Conservation (phyloP, 2,329 filamentous ascomycete species). For the Calonectria leucothoes region DNA sequence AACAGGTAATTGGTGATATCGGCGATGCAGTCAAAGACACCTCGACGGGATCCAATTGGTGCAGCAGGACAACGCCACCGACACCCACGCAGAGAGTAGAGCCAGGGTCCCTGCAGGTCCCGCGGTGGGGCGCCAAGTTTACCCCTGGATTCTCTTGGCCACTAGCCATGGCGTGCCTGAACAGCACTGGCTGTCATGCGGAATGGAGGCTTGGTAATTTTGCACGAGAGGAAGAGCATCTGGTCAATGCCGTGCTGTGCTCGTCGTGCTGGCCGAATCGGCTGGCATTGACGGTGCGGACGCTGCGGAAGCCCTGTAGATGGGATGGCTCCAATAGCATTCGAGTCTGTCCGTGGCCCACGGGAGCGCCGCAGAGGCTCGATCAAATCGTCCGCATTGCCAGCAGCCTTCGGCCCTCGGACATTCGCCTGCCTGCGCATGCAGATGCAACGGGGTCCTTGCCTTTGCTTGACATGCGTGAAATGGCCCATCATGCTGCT, state of each 20-base stretch:
- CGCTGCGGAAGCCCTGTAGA: background rate
- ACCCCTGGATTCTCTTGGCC: constrained; percentile 12
- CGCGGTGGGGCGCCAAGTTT: constrained; percentile 7
- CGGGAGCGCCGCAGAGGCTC: background rate
- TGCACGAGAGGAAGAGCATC: background rate
- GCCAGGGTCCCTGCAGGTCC: background rate
- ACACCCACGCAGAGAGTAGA: background rate
- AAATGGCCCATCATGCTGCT: constrained; percentile 3
- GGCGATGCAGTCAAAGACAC: background rate
- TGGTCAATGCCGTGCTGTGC: background rate
- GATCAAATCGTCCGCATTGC: background rate
- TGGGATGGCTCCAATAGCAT: background rate
- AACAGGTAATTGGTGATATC: constrained; percentile 2
- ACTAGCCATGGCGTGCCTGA: constrained; percentile 1
- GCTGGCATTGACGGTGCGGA: background rate
- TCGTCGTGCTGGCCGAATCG: background rate
- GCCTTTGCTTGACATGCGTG: background rate
- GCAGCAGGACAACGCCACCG: background rate
- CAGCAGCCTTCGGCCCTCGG: background rate
- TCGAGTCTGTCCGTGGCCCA: background rate
- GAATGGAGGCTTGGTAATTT: background rate
- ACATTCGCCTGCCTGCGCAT: background rate
- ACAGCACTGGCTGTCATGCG: constrained; percentile 2
- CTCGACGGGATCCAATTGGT: background rate
- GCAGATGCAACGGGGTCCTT: background rate